Conservation (phyloP, 352 stramenopile genomes). For the Phytophthora palmivora region DNA sequence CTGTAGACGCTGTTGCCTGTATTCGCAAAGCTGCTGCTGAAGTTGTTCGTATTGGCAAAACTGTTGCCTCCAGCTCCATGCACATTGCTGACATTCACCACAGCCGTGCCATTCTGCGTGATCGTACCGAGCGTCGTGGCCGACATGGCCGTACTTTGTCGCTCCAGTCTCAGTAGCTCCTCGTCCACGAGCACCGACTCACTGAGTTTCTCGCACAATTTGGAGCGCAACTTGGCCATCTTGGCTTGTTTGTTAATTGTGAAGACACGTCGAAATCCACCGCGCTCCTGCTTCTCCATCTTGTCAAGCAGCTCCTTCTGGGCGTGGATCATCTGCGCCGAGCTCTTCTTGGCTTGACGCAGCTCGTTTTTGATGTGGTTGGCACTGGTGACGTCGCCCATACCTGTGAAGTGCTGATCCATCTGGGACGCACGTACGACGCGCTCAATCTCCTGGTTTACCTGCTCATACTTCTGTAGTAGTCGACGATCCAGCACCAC, state of each 20-base stretch:
- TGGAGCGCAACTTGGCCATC: conserved; percentile 76
- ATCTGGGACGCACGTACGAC: conserved; percentile 69
- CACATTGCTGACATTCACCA: conserved; percentile 47
- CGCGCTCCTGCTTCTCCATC: conserved; percentile 77
- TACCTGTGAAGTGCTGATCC: conserved; percentile 30
- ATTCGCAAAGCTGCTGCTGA: conserved; percentile 28
- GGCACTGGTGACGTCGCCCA: conserved; percentile 28
- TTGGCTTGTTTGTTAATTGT: conserved; percentile 73
- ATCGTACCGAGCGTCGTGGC: conserved; percentile 61
- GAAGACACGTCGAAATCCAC: conserved; percentile 71
- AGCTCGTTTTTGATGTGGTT: conserved; percentile 57
- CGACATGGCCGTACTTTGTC: conserved; percentile 69
- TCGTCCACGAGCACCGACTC: conserved; percentile 73
- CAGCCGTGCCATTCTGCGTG: conserved; percentile 37
- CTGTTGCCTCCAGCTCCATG: conserved; percentile 20
- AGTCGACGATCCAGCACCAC: conserved; percentile 70
- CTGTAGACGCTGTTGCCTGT: conserved; percentile 29
- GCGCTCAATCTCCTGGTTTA: conserved; percentile 81
- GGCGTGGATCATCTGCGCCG: conserved; percentile 78
- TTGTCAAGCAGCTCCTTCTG: conserved; percentile 87
- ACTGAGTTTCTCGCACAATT: conserved; percentile 76
- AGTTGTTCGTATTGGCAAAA: conserved; percentile 9
- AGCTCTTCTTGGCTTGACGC: conserved; percentile 66
- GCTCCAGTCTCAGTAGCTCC: conserved; percentile 69
- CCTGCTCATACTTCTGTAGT: conserved; percentile 77